These are phyloP conservation scores for Dendrocalamus latiflorus DNA, from an alignment of 202 grass and related monocot genomes.

Conservation along the genomic window DNA sequence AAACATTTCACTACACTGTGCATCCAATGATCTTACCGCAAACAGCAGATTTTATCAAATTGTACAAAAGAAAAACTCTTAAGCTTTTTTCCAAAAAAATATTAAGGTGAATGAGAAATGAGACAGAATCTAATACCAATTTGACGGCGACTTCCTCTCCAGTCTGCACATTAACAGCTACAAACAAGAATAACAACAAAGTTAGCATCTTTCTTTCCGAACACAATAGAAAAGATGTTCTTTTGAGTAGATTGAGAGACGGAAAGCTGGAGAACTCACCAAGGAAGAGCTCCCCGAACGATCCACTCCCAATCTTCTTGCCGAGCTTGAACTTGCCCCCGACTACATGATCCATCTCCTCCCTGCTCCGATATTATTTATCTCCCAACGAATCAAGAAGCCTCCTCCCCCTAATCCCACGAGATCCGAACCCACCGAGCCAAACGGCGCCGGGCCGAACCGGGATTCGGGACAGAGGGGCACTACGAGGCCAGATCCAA, in stretches of 20 bases:
- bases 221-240: not conserved
- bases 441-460: too few species aligned
- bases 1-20: conserved; percentile 21
- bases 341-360: conserved; percentile 77
- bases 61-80: not conserved
- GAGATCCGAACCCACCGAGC: too few species aligned
- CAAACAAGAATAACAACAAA: conserved; percentile 5
- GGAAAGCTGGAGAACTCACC: not conserved
- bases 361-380: not conserved
- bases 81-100: not conserved
- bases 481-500: too few species aligned
- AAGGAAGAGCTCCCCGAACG: conserved; percentile 94
- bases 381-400: not conserved
- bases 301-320: conserved; percentile 96
- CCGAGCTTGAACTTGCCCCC: conserved; percentile 98
- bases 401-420: too few species aligned
- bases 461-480: too few species aligned
- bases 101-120: not conserved
- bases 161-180: conserved; percentile 88
- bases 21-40: not conserved
- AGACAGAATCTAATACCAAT: conserved; percentile 58
- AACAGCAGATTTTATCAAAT: not conserved
- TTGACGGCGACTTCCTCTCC: conserved; percentile 91
- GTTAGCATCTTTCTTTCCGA: not conserved
- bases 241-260: not conserved